A percentile compares a stretch with the other conserved stretches of the same genome.
Conservation (phyloP, 2,329 filamentous ascomycete species). For the Paraphoma sp. region DNA sequence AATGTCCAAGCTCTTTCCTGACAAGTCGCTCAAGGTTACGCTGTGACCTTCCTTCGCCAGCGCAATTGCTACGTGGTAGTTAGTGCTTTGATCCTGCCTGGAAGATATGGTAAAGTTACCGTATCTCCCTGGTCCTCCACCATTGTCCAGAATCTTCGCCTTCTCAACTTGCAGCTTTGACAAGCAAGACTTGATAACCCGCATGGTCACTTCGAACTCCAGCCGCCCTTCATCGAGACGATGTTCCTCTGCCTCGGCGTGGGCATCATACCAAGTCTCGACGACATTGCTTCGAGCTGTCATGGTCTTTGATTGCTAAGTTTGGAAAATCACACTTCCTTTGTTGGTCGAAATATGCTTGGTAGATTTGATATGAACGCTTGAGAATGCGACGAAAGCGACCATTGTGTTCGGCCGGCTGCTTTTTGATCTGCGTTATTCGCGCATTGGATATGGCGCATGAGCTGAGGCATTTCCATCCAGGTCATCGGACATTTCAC, state of each 20-base stretch:
- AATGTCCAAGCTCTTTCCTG: background rate
- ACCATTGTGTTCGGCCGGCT: no score
- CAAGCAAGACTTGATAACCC: background rate
- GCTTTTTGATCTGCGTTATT: no score
- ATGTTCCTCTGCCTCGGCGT: constrained; percentile 1
- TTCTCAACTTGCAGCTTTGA: background rate
- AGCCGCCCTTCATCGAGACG: constrained; percentile 3
- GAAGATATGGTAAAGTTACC: background rate
- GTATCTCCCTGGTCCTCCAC: constrained; percentile 2
- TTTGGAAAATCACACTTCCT: background rate
- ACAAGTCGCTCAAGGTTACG: background rate
- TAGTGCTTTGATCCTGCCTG: background rate
- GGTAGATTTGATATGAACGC: no score
- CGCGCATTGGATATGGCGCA: background rate
- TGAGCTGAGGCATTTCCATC: background rate
- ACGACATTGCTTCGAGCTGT: background rate
- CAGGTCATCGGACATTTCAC: background rate
- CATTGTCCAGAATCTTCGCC: constrained; percentile 2
- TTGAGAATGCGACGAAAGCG: no score
- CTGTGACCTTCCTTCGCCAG: background rate
- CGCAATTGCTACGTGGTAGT: background rate
- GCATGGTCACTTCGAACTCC: constrained; percentile 2
- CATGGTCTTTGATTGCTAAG: background rate
- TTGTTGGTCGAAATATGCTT: no score
- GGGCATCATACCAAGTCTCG: constrained; percentile 2